Evolutionary conservation across 2,329 filamentous ascomycete genomes (phyloP).

Genomic region (Madurella fahalii): DNA sequence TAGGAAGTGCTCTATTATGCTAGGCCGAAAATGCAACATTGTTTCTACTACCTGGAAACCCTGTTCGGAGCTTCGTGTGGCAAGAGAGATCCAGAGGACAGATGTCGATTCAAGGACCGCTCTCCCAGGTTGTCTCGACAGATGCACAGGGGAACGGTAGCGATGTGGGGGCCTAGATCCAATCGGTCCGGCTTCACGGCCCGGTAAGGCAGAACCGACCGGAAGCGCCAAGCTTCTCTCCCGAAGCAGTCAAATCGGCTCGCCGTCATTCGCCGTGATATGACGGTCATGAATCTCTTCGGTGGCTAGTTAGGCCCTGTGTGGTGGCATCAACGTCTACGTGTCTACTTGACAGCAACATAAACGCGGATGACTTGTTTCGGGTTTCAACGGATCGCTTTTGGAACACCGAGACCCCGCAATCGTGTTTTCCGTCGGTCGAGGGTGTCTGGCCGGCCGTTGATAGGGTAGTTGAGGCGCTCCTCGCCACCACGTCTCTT

Average conservation of each 20-base stretch:
- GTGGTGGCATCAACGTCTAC: not conserved
- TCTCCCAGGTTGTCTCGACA: not conserved
- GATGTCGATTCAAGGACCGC: not conserved
- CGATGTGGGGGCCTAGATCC: conserved; percentile 10
- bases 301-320: not conserved
- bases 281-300: conserved; percentile 4
- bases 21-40: conserved; percentile 14
- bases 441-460: no score
- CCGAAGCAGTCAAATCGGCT: conserved; percentile 2
- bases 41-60: conserved; percentile 9
- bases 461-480: no score
- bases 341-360: no score
- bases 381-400: no score
- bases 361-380: no score
- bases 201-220: conserved; percentile 17
- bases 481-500: no score
- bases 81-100: conserved; percentile 13
- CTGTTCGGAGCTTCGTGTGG: conserved; percentile 8
- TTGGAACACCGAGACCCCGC: no score
- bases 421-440: no score
- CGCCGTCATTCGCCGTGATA: conserved; percentile 11
- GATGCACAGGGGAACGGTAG: not conserved
- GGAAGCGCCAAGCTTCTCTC: conserved; percentile 21
- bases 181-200: conserved; percentile 24
- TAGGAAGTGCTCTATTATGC: conserved; percentile 1